These are phyloP conservation scores for Coriaria nepalensis DNA, from an alignment of 306 rosid species.

Conservation along the genomic window DNA sequence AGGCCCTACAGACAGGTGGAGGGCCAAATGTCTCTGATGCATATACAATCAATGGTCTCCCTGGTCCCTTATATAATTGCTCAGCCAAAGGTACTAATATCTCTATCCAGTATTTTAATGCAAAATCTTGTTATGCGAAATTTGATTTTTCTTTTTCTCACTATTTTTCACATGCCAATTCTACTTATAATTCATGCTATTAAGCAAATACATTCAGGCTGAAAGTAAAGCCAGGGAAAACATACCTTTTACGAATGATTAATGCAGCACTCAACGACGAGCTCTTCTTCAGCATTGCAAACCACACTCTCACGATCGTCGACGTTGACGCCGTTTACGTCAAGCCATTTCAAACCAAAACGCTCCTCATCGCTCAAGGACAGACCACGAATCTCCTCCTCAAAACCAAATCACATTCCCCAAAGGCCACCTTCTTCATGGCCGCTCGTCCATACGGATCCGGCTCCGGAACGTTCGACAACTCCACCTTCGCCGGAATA, in stretches of 20 bases:
- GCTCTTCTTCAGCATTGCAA: slow-evolving; percentile 59
- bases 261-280: slow-evolving; percentile 60
- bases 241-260: slow-evolving; percentile 48
- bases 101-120: too few relatives aligned
- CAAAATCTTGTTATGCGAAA: too few relatives aligned
- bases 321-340: slow-evolving; percentile 50
- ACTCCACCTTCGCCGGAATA: slow-evolving; percentile 50
- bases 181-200: not conserved
- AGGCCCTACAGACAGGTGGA: slow-evolving; percentile 55
- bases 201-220: slow-evolving; percentile 36
- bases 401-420: slow-evolving; percentile 32
- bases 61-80: slow-evolving; percentile 59
- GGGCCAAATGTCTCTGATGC: slow-evolving; percentile 82
- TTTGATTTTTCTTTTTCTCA: too few relatives aligned
- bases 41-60: slow-evolving; percentile 60
- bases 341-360: slow-evolving; percentile 38
- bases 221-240: slow-evolving; percentile 40
- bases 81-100: slow-evolving; percentile 42
- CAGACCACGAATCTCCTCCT: slow-evolving; percentile 61
- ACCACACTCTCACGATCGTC: slow-evolving; percentile 44
- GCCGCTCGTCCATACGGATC: slow-evolving; percentile 42
- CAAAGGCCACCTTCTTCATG: slow-evolving; percentile 53
- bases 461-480: slow-evolving; percentile 55
- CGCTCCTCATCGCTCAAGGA: slow-evolving; percentile 44
- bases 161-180: not conserved